phyloP scores from a whole-genome alignment of 371 early-diverging fungal genomes.

The Fennellomyces sp. region DNA sequence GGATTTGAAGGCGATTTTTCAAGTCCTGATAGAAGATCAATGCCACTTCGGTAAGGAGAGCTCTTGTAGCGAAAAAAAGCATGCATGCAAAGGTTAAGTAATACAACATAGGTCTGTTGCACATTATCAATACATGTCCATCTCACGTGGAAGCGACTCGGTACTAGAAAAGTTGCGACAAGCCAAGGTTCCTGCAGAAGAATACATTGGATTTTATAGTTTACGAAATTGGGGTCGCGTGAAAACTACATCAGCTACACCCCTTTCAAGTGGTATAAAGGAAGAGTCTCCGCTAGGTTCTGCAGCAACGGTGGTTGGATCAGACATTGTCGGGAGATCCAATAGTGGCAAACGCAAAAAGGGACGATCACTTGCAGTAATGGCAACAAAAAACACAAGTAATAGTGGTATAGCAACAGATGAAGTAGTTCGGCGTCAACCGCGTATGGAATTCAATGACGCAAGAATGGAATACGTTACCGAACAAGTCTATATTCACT shows the following conservation, averaged over 20 bases:
- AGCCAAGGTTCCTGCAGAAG: slow-evolving; percentile 65
- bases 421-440: neutral
- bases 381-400: neutral
- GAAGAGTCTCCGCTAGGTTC: slow-evolving; percentile 13
- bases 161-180: slow-evolving; percentile 62
- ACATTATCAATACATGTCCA: slow-evolving; percentile 83
- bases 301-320: slow-evolving; percentile 1
- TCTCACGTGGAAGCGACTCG: slow-evolving; percentile 78
- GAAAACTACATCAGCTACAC: slow-evolving; percentile 12
- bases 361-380: neutral
- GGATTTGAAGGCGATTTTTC: slow-evolving; percentile 86
- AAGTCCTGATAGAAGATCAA: slow-evolving; percentile 46
- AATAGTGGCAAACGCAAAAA: slow-evolving; percentile 4
- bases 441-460: slow-evolving; percentile 1
- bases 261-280: slow-evolving; percentile 11
- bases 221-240: slow-evolving; percentile 71
- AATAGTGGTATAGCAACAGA: neutral
- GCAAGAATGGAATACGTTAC: slow-evolving; percentile 54
- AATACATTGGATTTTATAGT: slow-evolving; percentile 81
- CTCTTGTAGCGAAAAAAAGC: neutral
- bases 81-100: slow-evolving; percentile 5
- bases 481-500: slow-evolving; percentile 86
- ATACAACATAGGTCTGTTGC: slow-evolving; percentile 66
- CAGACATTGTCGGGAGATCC: neutral
- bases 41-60: slow-evolving; percentile 36